A percentile compares a stretch with the other conserved stretches of the same genome.
Conservation (phyloP, 2,329 filamentous ascomycete species). For the Aspergillus carbonarius region DNA sequence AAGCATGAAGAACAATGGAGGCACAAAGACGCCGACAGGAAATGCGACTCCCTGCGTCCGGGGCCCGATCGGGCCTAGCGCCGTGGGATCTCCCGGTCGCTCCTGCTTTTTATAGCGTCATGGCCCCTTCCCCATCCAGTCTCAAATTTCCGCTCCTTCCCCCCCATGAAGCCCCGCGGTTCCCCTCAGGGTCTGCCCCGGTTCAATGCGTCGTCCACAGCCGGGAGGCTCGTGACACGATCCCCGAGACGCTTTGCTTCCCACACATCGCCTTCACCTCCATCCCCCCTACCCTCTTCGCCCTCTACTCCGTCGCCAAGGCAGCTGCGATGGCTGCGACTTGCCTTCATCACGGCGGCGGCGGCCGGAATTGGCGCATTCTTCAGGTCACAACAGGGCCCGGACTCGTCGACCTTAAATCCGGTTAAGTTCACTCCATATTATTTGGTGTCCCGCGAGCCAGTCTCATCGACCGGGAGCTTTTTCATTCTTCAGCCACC, state of each 20-base stretch:
- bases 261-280: conserved; percentile 16
- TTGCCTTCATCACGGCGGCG: conserved; percentile 34
- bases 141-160: not conserved
- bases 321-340: conserved; percentile 34
- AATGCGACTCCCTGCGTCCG: not conserved
- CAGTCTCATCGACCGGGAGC: conserved; percentile 48
- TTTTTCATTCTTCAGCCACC: conserved; percentile 46
- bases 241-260: conserved; percentile 25
- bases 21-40: not conserved
- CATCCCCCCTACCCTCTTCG: conserved; percentile 13
- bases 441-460: conserved; percentile 42
- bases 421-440: conserved; percentile 43
- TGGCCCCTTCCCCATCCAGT: not conserved
- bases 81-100: not conserved
- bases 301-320: conserved; percentile 16
- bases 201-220: conserved; percentile 19
- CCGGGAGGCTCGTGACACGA: conserved; percentile 12
- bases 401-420: conserved; percentile 31
- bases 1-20: conserved; percentile 4
- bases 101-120: conserved; percentile 3
- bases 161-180: conserved; percentile 23
- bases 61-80: conserved; percentile 16
- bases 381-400: conserved; percentile 29
- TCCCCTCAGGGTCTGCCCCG: conserved; percentile 11
- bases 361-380: conserved; percentile 40